Conservation (phyloP, 768 basidiomycete genomes). For the Rhodotorula paludigena region DNA sequence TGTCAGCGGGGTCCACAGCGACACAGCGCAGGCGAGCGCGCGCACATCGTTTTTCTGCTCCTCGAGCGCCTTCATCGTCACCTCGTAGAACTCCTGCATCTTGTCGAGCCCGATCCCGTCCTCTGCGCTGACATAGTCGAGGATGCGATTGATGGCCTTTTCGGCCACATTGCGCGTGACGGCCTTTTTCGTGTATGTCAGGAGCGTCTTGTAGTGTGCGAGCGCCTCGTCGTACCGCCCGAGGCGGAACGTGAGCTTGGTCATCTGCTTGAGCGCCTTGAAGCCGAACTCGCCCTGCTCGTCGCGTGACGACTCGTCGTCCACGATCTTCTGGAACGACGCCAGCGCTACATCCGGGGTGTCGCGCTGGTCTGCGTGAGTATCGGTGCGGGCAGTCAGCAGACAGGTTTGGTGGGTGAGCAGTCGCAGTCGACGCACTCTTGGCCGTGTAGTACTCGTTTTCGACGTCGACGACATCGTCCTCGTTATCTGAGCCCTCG, state of each 20-base stretch:
- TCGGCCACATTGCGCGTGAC: slow-evolving; percentile 95
- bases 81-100: slow-evolving; percentile 91
- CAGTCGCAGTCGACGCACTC: slow-evolving; percentile 54
- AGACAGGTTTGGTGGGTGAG: background rate
- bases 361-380: slow-evolving; percentile 51
- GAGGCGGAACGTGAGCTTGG: slow-evolving; percentile 82
- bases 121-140: slow-evolving; percentile 71
- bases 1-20: too few relatives aligned
- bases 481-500: slow-evolving; percentile 77
- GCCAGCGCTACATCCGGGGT: slow-evolving; percentile 84
- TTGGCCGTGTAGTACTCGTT: slow-evolving; percentile 99
- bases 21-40: background rate
- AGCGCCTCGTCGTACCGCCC: slow-evolving; percentile 73
- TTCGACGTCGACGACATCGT: slow-evolving; percentile 81
- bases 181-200: slow-evolving; percentile 91
- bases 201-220: slow-evolving; percentile 72
- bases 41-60: slow-evolving; percentile 94
- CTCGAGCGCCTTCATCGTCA: slow-evolving; percentile 77
- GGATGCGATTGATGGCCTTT: slow-evolving; percentile 95
- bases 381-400: too few relatives aligned
- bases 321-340: slow-evolving; percentile 81
- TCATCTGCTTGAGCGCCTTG: slow-evolving; percentile 96
- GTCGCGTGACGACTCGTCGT: slow-evolving; percentile 83
- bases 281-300: slow-evolving; percentile 85
- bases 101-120: slow-evolving; percentile 61